Percentiles rank a stretch among this genome's conserved stretches.
These are phyloP conservation scores for Leptomonas pyrrhocoris DNA, from an alignment of 208 protist species.

Conservation along the genomic window DNA sequence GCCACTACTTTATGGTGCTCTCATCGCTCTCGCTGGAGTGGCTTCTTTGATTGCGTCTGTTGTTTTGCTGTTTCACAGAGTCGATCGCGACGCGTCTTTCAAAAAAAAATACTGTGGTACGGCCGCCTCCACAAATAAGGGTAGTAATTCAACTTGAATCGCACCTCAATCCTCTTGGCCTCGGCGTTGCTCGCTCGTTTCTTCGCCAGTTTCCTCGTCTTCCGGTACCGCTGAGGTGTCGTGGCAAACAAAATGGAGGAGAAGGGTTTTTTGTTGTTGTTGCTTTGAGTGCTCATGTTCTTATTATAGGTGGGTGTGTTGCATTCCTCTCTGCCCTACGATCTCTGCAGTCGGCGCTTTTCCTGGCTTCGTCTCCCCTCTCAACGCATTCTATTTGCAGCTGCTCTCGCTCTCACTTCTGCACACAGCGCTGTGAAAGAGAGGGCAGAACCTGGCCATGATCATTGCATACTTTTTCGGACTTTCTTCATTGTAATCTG, in stretches of 20 bases:
- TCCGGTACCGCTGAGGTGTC: too few relatives aligned
- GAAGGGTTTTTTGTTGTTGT: too few relatives aligned
- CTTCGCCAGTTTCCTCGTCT: too few relatives aligned
- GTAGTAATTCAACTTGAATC: too few relatives aligned
- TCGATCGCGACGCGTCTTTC: background rate
- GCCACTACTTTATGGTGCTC: background rate
- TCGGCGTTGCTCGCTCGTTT: background rate
- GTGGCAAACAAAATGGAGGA: too few relatives aligned
- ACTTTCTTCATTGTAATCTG: background rate
- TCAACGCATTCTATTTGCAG: too few relatives aligned
- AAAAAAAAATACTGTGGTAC: background rate
- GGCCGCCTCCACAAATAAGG: background rate
- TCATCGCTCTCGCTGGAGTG: background rate
- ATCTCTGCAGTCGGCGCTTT: background rate
- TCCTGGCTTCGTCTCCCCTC: too few relatives aligned
- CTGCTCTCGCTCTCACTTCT: background rate
- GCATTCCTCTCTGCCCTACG: too few relatives aligned
- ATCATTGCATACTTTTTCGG: too few relatives aligned
- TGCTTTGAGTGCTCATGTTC: too few relatives aligned
- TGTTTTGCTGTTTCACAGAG: constrained; percentile 15
- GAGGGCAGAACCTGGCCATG: background rate
- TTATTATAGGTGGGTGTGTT: too few relatives aligned
- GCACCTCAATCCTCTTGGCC: background rate
- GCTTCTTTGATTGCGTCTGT: background rate
- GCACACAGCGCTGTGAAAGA: background rate